Base-by-base conservation (phyloP, 2,329 filamentous ascomycete genomes). In the Paramyrothecium roridum region DNA sequence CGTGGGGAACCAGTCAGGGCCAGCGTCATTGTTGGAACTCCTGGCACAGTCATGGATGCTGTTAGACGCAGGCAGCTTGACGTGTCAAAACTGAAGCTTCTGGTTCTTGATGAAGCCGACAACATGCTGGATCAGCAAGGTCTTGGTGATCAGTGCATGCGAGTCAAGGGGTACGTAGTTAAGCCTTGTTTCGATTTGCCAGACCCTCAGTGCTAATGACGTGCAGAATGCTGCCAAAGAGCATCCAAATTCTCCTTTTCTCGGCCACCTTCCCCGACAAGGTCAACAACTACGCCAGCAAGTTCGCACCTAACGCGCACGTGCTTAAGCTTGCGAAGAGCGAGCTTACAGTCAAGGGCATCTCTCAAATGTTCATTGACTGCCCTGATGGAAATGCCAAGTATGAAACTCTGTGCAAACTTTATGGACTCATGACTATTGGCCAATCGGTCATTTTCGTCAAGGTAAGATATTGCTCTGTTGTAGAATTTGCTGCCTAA, bases 391-490 rank as follows among this genome's bases (percentile, higher is more conserved):
- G 96, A 61, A 77, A 86, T 37, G 86, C 90, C 66, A 98, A 98
- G 71, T 99, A 96, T 69, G 84, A 89, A 37, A 87, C 90, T 55
- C 84, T 99, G 8, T 89, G 96, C 71, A 91, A 93, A 69, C 89
- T 99, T 57, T 99, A 99, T 70, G 93, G 93, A 56, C 80, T 98
- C 48, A 93, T 99, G 84, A 97, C 93, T 17, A 92, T 98, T 65
- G 93, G 93, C 6, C 96, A 93, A 8, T 98, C 95, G 0, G 96
- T 99, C 68, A 98, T 99, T 65, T 99, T 99, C 68, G 93, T 98
- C 72, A 91, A 88, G 81, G 91, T 93, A 76, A 58, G 79, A 56
- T 13, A n/a, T n/a, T n/a, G n/a, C 50, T 30, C 8, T 2, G 40
- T 33, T 2, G n/a, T 3, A 45, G 16, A 2, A 30, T 3, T n/a